These are phyloP conservation scores for Eucalyptus tenuipes DNA, from an alignment of 345 rosid species.

Conservation along the genomic window DNA sequence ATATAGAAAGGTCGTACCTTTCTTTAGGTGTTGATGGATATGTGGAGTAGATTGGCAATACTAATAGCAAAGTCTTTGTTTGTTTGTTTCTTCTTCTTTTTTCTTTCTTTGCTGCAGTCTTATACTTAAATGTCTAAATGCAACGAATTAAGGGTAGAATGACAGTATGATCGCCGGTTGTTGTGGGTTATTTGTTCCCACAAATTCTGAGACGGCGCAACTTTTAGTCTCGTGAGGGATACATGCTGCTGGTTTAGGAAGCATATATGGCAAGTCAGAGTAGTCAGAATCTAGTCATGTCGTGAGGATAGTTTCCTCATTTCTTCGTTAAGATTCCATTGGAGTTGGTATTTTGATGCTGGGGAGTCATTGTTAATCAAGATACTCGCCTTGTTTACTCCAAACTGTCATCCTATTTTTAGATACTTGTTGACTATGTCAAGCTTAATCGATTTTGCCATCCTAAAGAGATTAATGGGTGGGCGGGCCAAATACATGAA, in stretches of 20 bases:
- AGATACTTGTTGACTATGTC: neutral
- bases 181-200: neutral
- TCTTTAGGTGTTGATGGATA: neutral
- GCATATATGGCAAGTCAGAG: neutral
- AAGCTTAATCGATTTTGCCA: neutral
- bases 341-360: neutral
- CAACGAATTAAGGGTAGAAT: neutral
- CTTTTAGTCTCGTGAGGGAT: neutral
- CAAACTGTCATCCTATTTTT: neutral
- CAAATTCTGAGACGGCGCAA: neutral
- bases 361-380: neutral
- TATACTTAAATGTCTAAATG: neutral
- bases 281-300: neutral
- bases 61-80: neutral
- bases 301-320: neutral
- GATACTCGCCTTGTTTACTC: neutral
- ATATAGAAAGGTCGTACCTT: neutral
- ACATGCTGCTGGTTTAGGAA: neutral
- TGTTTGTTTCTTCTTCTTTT: neutral
- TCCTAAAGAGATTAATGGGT: neutral
- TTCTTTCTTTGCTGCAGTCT: neutral
- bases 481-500: neutral
- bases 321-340: neutral
- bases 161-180: neutral
- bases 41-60: neutral